Base-by-base conservation (phyloP, 257 asterid species). In the Vinca minor region DNA sequence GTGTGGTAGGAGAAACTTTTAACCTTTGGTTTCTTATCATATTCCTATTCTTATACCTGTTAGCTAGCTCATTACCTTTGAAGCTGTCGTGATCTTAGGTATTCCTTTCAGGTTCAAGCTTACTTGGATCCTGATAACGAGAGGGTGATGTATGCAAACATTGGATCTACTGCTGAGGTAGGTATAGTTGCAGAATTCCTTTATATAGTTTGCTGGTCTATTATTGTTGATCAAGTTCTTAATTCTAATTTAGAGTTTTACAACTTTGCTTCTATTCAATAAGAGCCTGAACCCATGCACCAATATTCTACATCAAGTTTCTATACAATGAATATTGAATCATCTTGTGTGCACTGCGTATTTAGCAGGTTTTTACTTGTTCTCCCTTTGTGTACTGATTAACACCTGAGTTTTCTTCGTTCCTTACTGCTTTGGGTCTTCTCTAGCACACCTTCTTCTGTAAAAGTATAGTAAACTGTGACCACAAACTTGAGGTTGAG, bases 121-220 rank as follows among this genome's bases (percentile, higher is more conserved):
- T 77, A 77, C 63, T 77, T 81, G 77, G 95, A 93, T 76, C 44
- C 77, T 49, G 35, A 45, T 74, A 66, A 68, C 77, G 82, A 78
- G 64, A 80, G 84, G 75, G 44, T 75, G 49, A 78, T 67, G 77
- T 78, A 85, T 73, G 81, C 97, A 59, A 84, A 77, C 49, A 84
- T 84, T 26, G 98, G 98, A 45, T 82, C 87, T 66, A 93, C 98
- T 67, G 98, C 98, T 65, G 98, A 93, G 97, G 98, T 91, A 71
- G 50, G n/a, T n/a, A n/a, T n/a, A 57, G 44, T 28, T 50, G 46
- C 63, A 1, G 78, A 64, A 60, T 44, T 62, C 44, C 55, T 25
- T 54, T 54, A 45, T 38, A 36, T 29, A 36, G 45, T 39, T 44
- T 32, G 36, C 14, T 0, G 29, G 45, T 13, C 9, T 21, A 32